Base-by-base conservation (phyloP, 441 rosid species). In the Melastoma candidum region DNA sequence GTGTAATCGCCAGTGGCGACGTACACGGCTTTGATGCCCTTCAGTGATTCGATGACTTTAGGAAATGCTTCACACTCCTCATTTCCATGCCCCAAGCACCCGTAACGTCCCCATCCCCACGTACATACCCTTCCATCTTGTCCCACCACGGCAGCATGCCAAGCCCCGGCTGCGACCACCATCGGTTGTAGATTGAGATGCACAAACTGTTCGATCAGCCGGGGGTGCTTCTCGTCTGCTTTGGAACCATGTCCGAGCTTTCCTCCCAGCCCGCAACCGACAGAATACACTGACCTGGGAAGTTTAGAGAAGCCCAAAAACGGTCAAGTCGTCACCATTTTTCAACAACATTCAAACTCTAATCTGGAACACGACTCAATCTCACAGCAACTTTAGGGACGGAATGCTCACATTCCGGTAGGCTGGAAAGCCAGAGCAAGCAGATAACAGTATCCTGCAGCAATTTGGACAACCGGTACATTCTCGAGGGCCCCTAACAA, bases 91-190 rank as follows among this genome's bases (percentile, higher is more conserved):
- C 99, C 99, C 67, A 94, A 76, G 74, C 99, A 89, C 7, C 99
- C 99, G 26, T 85, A 81, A 50, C 90, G 90, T 2, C 99, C 99
- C 99, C 99, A 94, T 59, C 99, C 99, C 99, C 99, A 94, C 3
- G 99, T 94, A 74, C 95, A 94, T 61, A 94, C 96, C 57, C 89
- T 71, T 12, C 99, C 99, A 47, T 94, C 96, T 39, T 66, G 79
- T 46, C 97, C 99, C 6, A 94, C 95, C 24, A 81, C 97, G 9
- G 97, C 99, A 3, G 97, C 93, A 71, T 94, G 99, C 99, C 99
- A 94, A 44, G 90, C 88, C 64, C 99, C 99, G 1, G 95, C 97
- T 46, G 99, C 85, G 57, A 94, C 90, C 47, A 85, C 95, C 72
- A 62, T 53, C 2, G 99, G 99, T 58, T 94, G 90, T 45, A 94